Percentiles rank a stretch among this genome's conserved stretches.
Conservation (phyloP, 2,329 filamentous ascomycete species). For the Aspergillus melleus region DNA sequence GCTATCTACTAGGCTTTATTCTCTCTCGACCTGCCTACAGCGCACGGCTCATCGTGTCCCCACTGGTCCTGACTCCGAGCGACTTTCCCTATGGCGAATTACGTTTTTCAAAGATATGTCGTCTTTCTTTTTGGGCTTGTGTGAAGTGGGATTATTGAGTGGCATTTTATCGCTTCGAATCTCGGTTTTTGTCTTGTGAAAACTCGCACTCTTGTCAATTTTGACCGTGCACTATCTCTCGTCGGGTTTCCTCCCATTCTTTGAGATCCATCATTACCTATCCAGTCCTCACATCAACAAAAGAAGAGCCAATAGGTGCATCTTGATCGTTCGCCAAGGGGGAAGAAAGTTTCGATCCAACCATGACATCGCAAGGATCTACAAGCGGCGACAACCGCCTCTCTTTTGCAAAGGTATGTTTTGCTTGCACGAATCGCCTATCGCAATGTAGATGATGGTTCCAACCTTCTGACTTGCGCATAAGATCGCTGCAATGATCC, state of each 20-base stretch:
- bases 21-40: slow-evolving; percentile 3
- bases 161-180: slow-evolving; percentile 37
- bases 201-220: slow-evolving; percentile 25
- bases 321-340: slow-evolving; percentile 9
- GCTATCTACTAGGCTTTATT: slow-evolving; percentile 1
- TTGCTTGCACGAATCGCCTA: neutral
- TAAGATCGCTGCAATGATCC: slow-evolving; percentile 47
- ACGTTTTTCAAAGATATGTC: slow-evolving; percentile 45
- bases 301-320: slow-evolving; percentile 8
- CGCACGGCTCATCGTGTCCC: slow-evolving; percentile 6
- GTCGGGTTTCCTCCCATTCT: slow-evolving; percentile 16
- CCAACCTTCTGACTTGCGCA: slow-evolving; percentile 20
- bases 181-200: slow-evolving; percentile 25
- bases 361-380: slow-evolving; percentile 35
- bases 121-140: slow-evolving; percentile 45
- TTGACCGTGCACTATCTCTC: slow-evolving; percentile 21
- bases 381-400: slow-evolving; percentile 42
- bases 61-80: slow-evolving; percentile 22
- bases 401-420: slow-evolving; percentile 74
- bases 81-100: slow-evolving; percentile 44
- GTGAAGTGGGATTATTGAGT: slow-evolving; percentile 44
- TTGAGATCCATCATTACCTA: slow-evolving; percentile 19
- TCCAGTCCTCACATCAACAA: slow-evolving; percentile 13
- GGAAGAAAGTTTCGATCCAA: slow-evolving; percentile 9
- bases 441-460: slow-evolving; percentile 1